Evolutionary conservation across 2,329 filamentous ascomycete species (phyloP).

Genomic region (Paracoccidioides brasiliensis): DNA sequence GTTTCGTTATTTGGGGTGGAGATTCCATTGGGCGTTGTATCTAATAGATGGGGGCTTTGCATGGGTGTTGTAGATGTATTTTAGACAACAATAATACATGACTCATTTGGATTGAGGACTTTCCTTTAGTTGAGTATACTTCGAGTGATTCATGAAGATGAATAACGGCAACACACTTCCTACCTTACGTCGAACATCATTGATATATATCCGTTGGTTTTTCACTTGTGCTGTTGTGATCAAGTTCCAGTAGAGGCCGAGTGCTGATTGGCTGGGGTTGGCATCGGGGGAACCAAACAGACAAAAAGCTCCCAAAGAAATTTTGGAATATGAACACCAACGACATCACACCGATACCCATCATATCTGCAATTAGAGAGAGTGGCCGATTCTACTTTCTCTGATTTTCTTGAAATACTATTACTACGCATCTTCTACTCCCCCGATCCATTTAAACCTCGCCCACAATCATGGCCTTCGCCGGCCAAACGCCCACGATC

Average conservation of each 20-base stretch:
- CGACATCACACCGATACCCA: background rate
- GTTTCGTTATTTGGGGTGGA: background rate
- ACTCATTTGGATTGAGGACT: no score
- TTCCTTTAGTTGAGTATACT: background rate
- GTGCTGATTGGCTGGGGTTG: slow-evolving; percentile 23
- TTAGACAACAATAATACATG: background rate
- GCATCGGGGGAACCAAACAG: slow-evolving; percentile 7
- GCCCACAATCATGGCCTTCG: slow-evolving; percentile 66
- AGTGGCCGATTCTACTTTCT: background rate
- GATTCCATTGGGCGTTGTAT: background rate
- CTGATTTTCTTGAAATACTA: no score
- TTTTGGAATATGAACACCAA: slow-evolving; percentile 26
- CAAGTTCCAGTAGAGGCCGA: no score
- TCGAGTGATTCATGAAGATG: no score
- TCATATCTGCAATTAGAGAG: background rate
- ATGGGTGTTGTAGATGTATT: background rate
- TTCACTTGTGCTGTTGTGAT: no score
- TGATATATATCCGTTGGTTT: no score
- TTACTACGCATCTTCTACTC: background rate
- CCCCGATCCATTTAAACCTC: background rate
- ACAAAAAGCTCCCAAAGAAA: slow-evolving; percentile 28
- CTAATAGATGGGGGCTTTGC: background rate
- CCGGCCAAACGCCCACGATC: slow-evolving; percentile 93
- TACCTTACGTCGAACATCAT: no score
- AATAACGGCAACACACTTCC: no score